Base-by-base conservation (phyloP, 225 moss, liverwort and hornwort species). In the Takakia lepidozioides region DNA sequence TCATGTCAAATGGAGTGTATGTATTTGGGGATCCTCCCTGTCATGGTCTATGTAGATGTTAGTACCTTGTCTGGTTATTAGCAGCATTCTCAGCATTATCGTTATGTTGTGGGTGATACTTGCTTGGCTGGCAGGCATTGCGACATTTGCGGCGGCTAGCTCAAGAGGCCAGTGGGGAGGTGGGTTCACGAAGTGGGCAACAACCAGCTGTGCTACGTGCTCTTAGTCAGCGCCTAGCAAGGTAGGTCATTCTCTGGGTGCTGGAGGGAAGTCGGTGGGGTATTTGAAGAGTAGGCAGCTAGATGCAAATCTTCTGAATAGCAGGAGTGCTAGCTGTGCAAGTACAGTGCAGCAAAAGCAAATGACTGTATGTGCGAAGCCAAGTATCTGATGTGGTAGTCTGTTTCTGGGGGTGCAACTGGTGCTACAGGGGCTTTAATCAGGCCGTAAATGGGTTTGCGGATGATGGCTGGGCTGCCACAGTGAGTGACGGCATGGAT, bases 221-320 rank as follows among this genome's bases (percentile, higher is more conserved):
- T 10, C 76, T 89, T 19, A 82, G 85, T 66, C 88, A 89, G 51
- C 84, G 85, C 38, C 75, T 89, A 36, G 85, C 88, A 18, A 82
- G 79, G 88, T 88, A 49, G 21, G 59, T 17, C 5, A 11, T 10
- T 19, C 7, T 32, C 11, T 32, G 32, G 32, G 11, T 6, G 32
- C 32, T 6, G 8, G 7, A 6, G 32, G 11, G 32, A 7, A 32
- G 7, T 7, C 32, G 7, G 32, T 32, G 32, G 11, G 1, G 32
- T 6, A 32, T 11, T 32, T 32, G 32, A 11, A 32, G 8, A 32
- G 11, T 32, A 6, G 32, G 32, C 7, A 32, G n/a, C n/a, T n/a
- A n/a, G n/a, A n/a, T n/a, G n/a, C n/a, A n/a, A n/a, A n/a, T n/a
- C n/a, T n/a, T n/a, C n/a, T n/a, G n/a, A n/a, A n/a, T n/a, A n/a